These are phyloP conservation scores for Chenopodium berlandieri DNA, from an alignment of 148 eudicot species.

Conservation along the genomic window DNA sequence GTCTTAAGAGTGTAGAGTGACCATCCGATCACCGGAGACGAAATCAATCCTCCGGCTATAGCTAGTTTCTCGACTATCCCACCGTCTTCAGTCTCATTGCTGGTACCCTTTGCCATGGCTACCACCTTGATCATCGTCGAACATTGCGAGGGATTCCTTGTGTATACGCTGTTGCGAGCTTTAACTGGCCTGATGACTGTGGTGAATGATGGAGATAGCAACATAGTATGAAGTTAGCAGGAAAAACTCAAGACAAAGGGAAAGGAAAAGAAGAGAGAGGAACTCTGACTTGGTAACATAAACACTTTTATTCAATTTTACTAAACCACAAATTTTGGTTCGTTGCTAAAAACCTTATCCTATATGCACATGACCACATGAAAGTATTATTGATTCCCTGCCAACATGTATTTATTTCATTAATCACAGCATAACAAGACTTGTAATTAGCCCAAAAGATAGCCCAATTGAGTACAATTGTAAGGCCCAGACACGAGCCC, in stretches of 20 bases:
- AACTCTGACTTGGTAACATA: not conserved
- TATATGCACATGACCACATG: conserved; percentile 5
- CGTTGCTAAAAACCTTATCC: not conserved
- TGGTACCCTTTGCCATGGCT: conserved; percentile 52
- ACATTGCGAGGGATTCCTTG: not conserved
- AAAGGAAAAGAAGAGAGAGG: not conserved
- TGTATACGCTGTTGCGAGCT: not conserved
- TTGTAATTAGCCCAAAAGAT: not conserved
- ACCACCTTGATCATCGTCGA: conserved; percentile 18
- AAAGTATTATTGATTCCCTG: not conserved
- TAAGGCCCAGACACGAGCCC: not conserved
- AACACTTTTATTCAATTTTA: not conserved
- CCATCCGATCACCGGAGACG: conserved; percentile 85
- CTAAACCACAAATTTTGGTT: not conserved
- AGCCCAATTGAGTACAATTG: not conserved
- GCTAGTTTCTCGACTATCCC: conserved; percentile 46
- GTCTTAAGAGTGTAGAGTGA: conserved; percentile 91
- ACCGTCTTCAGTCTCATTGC: conserved; percentile 29
- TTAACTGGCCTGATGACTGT: conserved; percentile 10
- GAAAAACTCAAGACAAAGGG: not conserved
- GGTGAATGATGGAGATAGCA: conserved; percentile 20
- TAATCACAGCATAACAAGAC: not conserved
- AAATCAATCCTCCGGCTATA: conserved; percentile 61
- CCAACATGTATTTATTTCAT: not conserved
- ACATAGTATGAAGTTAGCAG: conserved; percentile 1